A percentile compares a stretch with the other conserved stretches of the same genome.
phyloP scores from a whole-genome alignment of 768 basidiomycete species.

The Psilocybe tampanensis region DNA sequence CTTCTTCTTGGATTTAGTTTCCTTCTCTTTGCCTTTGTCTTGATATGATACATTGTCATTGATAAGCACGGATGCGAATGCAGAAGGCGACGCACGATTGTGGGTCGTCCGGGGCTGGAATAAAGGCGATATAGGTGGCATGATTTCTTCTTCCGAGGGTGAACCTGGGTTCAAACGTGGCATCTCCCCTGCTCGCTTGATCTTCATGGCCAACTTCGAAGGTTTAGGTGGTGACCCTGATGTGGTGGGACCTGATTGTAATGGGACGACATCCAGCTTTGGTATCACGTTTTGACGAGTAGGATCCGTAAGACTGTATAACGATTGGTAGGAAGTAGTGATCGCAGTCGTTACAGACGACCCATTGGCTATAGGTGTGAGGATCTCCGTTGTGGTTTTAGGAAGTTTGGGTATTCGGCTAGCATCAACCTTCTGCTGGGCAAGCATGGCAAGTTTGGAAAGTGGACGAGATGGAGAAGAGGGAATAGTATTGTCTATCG shows the following conservation, averaged over 20 bases:
- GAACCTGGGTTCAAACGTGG: conserved; percentile 23
- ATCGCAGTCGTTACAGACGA: conserved; percentile 83
- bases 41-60: conserved; percentile 46
- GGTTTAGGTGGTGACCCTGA: conserved; percentile 40
- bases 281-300: conserved; percentile 42
- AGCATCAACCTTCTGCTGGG: conserved; percentile 55
- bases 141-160: conserved; percentile 39
- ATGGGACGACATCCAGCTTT: conserved; percentile 45
- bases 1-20: conserved; percentile 32
- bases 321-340: conserved; percentile 77
- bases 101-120: conserved; percentile 55
- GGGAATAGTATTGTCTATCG: conserved; percentile 27
- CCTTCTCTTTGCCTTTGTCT: conserved; percentile 33
- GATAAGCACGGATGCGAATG: conserved; percentile 74
- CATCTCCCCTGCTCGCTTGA: conserved; percentile 56
- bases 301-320: conserved; percentile 63
- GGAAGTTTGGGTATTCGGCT: conserved; percentile 49
- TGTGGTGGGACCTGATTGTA: conserved; percentile 25
- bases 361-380: conserved; percentile 82
- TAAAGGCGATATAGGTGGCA: conserved; percentile 48
- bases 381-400: conserved; percentile 62
- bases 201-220: conserved; percentile 80
- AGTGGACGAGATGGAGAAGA: conserved; percentile 37
- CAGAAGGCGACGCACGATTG: conserved; percentile 76
- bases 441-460: conserved; percentile 78